Base-by-base conservation (phyloP, 2,329 filamentous ascomycete species). In the Pestalotiopsis sp. region DNA sequence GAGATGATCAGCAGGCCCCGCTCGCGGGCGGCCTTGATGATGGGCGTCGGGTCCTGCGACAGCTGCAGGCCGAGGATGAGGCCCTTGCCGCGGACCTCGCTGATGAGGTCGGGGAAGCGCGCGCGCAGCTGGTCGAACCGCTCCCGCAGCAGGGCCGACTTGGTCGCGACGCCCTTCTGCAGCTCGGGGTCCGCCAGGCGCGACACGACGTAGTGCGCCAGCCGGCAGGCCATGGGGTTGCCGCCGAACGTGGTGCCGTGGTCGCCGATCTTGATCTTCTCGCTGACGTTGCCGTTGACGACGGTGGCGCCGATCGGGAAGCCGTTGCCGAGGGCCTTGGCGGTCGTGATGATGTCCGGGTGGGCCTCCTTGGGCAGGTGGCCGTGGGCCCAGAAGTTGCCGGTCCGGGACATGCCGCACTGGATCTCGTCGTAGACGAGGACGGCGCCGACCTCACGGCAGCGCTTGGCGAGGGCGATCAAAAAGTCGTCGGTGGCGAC, bases 401-500 rank as follows among this genome's bases (percentile, higher is more conserved):
- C 96, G 1, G 96, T 98, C 66, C 96, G 91, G 31, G 91, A 90
- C 41, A 99, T 85, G 66, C 96, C 96, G 80, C 94, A 98, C 82
- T 99, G 96, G 71, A 99, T 99, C 85, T 99, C 96, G 77, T 99
- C 96, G 80, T 96, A 95, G 77, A 98, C 92, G 68, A 99, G 84
- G 3, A 98, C 89, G 1, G 95, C 95, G 65, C 94, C 94, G 39
- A 98, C 94, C 74, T 94, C 91, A 68, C 91, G 91, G 81, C 95
- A 98, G 69, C 95, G 89, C 77, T 88, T 88, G 69, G 94, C 94
- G n/a, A 99, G 87, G 0, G 94, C 92, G 27, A 90, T 80, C 27
- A 99, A 86, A 81, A 98, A 99, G 72, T 94, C 93, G 3, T 92
- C 89, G 0, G 88, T 91, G 3, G 94, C 96, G 12, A 93, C 90